phyloP scores from a whole-genome alignment of 495 filamentous ascomycete genomes.

The Penicillium arizonense region DNA sequence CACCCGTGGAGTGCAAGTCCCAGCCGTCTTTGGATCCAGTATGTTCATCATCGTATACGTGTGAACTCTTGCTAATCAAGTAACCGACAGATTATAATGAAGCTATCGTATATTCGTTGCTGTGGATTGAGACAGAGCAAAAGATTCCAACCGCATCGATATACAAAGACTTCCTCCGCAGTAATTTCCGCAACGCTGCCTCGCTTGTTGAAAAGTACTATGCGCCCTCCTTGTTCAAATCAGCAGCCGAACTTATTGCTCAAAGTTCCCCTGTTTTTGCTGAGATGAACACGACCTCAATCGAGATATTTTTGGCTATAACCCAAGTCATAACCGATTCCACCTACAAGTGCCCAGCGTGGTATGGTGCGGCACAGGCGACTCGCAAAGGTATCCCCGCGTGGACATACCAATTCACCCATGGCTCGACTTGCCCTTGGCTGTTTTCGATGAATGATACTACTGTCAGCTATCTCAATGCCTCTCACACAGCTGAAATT shows the following conservation, averaged over 20 bases:
- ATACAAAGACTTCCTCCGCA: slow-evolving; percentile 21
- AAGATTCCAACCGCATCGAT: neutral
- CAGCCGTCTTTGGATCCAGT: slow-evolving; percentile 27
- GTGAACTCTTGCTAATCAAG: neutral
- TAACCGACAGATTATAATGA: neutral
- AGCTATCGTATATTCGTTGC: neutral
- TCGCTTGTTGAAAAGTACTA: slow-evolving; percentile 28
- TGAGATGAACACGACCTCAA: neutral
- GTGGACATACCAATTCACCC: slow-evolving; percentile 33
- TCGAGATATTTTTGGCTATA: slow-evolving; percentile 16
- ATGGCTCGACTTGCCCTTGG: slow-evolving; percentile 26
- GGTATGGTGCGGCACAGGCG: slow-evolving; percentile 15
- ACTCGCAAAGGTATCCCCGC: slow-evolving; percentile 19
- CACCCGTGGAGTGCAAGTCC: slow-evolving; percentile 27
- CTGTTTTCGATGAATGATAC: neutral
- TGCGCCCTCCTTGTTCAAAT: slow-evolving; percentile 13
- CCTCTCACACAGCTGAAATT: neutral
- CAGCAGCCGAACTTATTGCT: neutral
- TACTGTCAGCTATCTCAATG: neutral
- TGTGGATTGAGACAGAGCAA: neutral
- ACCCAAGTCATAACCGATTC: slow-evolving; percentile 26
- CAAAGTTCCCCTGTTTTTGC: neutral
- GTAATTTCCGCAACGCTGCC: slow-evolving; percentile 31
- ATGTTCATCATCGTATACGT: neutral
- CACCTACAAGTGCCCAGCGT: slow-evolving; percentile 30